Evolutionary conservation across 495 filamentous ascomycete genomes (phyloP), one percentile per base, ranked within the genome.

Genomic region (Penicillium bovifimosum): DNA sequence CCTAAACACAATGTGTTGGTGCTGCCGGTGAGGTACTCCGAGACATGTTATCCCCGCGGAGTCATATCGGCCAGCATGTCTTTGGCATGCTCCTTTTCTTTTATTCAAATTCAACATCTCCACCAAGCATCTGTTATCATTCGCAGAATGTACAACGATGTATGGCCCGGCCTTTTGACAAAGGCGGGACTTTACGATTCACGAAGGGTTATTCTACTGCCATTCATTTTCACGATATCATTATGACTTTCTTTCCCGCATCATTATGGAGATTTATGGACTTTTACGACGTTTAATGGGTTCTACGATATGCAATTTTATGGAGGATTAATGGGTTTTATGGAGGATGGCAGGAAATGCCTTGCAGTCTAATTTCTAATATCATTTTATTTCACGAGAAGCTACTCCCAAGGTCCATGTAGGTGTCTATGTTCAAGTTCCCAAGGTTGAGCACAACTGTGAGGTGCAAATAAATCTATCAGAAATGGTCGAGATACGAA

Each of bases 141-240:
- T 42, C 48, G 29, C 56, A 60, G 46, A 51, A 65, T 65, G 54
- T 60, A 58, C 42, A 28, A 31, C 35, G 36, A 55, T 50, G 61
- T 63, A 54, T 58, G 43, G 17, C 41, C 32, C 36, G 33, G 24
- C 24, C 33, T 39, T 27, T 46, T 48, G 31, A 13, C 29, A 20
- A 14, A 36, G 20, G 13, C 2, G 16, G 20, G 20, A 24, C 20
- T 24, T 24, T 24, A 24, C 20, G 39, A 31, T 41, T 40, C 27
- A 33, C 9, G 44, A 54, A 26, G 32, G 26, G 29, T 9, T 26
- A 38, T 40, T 44, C 33, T 9, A 9, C 26, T 39, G n/a, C 8
- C 7, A 18, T 33, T 41, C 10, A 40, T 27, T 33, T 34, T 48
- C 9, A 24, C 9, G 10, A 24, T 35, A 48, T 48, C 29, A 9